Evolutionary conservation across 2,329 filamentous ascomycete species (phyloP), one percentile per base, ranked within the genome.

Genomic region (Alternaria novae-zelandiae): DNA sequence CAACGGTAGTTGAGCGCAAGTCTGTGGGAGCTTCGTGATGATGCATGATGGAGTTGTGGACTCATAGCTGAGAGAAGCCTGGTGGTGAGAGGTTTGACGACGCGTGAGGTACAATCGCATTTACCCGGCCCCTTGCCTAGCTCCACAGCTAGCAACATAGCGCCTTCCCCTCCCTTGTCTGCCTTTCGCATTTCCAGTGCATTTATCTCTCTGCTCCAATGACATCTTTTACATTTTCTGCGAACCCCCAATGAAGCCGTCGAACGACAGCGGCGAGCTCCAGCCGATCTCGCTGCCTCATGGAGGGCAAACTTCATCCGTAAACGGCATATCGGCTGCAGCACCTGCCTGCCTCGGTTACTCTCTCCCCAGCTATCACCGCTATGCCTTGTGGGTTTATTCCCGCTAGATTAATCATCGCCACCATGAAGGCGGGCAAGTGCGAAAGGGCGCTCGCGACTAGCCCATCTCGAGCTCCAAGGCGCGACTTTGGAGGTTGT

Each of bases 281-380:
- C 20, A 21, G 30, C 54, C 43, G 25, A 56, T 15, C 17, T 46
- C 54, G 49, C 49, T 23, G 28, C 13, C 30, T 45, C 36, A 41
- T 43, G n/a, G 36, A 41, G 36, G 36, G 21, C 51, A 32, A 30
- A 54, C 47, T 32, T 23, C 13, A 23, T 43, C 20, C 28, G 21
- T 17, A 57, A 30, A 47, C 54, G 43, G 54, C 43, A 46, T 56
- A 25, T 23, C 54, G 49, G 49, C 49, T 51, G 49, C 28, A 32
- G 47, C 47, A 45, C 41, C 47, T 54, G 43, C 49, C 23, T 28
- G 17, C 30, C 55, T 58, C 54, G 59, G 54, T 47, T 62, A 57
- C 54, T 12, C 17, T 41, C 32, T 11, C 44, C 25, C 20, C 12
- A 23, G 23, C 5, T 59, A 62, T 62, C 41, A 25, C 59, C 55